Evolutionary conservation across 441 rosid genomes (phyloP), one percentile per base, ranked within the genome.

Genomic region (Mallotus japonicus): DNA sequence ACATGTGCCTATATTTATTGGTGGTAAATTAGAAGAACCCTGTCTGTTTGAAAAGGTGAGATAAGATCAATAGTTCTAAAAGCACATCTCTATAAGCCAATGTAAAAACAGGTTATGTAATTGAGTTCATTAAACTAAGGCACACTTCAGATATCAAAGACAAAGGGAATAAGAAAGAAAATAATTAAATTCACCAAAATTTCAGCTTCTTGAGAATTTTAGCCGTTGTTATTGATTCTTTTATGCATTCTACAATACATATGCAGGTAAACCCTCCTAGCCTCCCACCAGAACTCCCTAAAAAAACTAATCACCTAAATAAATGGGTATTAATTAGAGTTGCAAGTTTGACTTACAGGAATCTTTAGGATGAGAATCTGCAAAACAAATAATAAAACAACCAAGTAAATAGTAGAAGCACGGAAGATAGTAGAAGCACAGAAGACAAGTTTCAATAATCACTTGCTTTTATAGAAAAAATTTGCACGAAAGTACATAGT

Each of bases 331-430:
- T 24, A 0, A 65, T 8, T 24, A 64, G 73, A 60, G 67, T 74
- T 60, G 76, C 37, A 72, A 70, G 66, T 54, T 75, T 63, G 73
- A 86, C 97, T 88, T 86, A 95, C 99, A 9, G 89, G 90, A 74
- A 88, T 80, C 74, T 89, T 88, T 55, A 92, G 78, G 73, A 92
- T 83, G 77, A 90, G 88, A 76, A 92, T 86, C 99, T 95, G 91
- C 90, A 88, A 76, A 82, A 53, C 22, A 60, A 78, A 76, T 22
- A 73, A 19, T 46, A 40, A 80, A 73, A 50, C n/a, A 62, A 70
- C 65, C 24, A 17, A 20, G 56, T 56, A 51, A 72, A 56, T 51
- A 54, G 22, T 61, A 61, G n/a, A 70, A 70, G 12, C 57, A n/a
- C n/a, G n/a, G n/a, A n/a, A n/a, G n/a, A n/a, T n/a, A n/a, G n/a